These are phyloP conservation scores for Solanum bukasovii DNA, from an alignment of 257 asterid species.

Conservation along the genomic window DNA sequence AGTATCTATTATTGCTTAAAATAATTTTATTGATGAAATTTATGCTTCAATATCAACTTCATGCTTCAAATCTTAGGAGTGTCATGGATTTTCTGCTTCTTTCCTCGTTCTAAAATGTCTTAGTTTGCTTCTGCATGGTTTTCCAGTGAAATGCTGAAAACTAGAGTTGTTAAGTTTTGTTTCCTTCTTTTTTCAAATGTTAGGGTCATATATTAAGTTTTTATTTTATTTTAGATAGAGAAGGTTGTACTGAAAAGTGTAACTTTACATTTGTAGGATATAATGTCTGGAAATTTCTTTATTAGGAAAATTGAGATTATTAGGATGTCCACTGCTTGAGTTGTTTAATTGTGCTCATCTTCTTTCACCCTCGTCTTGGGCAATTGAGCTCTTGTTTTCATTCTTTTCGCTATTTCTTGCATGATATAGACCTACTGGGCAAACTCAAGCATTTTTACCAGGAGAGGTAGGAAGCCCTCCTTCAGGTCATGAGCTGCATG, in stretches of 20 bases:
- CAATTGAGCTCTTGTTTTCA: background rate
- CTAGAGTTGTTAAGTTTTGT: background rate
- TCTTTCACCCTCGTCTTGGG: background rate
- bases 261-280: background rate
- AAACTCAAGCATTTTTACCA: slow-evolving; percentile 32
- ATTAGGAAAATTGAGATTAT: background rate
- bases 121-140: background rate
- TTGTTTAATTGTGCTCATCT: background rate
- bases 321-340: background rate
- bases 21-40: background rate
- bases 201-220: background rate
- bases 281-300: background rate
- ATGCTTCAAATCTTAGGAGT: background rate
- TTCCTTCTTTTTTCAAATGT: background rate
- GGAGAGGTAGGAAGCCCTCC: slow-evolving; percentile 53
- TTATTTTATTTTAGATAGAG: background rate
- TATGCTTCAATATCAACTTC: background rate
- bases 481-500: slow-evolving; percentile 33
- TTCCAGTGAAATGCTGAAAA: background rate
- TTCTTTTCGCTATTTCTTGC: background rate
- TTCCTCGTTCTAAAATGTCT: background rate
- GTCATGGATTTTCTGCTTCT: background rate
- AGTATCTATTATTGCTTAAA: background rate
- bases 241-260: background rate
- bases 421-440: slow-evolving; percentile 49